Percentiles rank a stretch among this genome's conserved stretches.
Conservation (phyloP, 192 early-diverging fungal genomes). For the Coemansia sp. region DNA sequence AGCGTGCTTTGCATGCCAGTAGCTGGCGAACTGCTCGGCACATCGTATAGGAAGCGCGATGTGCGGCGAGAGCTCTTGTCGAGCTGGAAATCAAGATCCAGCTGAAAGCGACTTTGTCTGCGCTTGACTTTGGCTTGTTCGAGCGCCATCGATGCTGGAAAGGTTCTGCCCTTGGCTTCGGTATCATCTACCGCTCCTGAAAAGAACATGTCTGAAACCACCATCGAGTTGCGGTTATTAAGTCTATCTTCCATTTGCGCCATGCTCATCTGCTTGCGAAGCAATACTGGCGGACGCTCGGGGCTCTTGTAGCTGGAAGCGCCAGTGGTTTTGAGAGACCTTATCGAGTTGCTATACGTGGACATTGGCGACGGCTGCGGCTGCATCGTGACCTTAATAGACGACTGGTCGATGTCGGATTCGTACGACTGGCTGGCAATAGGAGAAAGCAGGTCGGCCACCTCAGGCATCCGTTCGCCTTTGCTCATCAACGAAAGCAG, state of each 20-base stretch:
- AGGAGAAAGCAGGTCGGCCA: slow-evolving; percentile 29
- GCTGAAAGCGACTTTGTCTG: slow-evolving; percentile 4
- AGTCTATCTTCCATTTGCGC: slow-evolving; percentile 25
- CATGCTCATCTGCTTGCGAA: slow-evolving; percentile 43
- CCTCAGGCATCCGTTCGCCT: slow-evolving; percentile 33
- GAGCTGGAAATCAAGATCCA: slow-evolving; percentile 10
- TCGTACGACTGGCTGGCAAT: slow-evolving; percentile 19
- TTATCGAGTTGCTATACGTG: neutral
- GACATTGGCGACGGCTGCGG: neutral
- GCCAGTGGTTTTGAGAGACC: neutral
- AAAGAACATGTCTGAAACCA: slow-evolving; percentile 25
- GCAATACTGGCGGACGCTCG: neutral
- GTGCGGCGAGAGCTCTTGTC: slow-evolving; percentile 16
- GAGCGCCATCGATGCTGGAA: neutral
- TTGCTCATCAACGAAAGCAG: slow-evolving; percentile 33
- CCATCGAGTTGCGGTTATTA: slow-evolving; percentile 45
- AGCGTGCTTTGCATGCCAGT: slow-evolving; percentile 26
- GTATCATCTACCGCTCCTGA: slow-evolving; percentile 4
- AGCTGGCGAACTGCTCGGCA: slow-evolving; percentile 15
- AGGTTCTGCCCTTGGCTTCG: neutral
- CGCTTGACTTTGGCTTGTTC: neutral
- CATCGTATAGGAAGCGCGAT: slow-evolving; percentile 48
- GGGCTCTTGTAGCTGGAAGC: neutral
- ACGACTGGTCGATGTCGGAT: slow-evolving; percentile 12
- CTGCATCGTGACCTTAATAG: slow-evolving; percentile 16